A percentile compares a stretch with the other conserved stretches of the same genome.
Conservation (phyloP, 352 stramenopile species). For the Thraustochytrium striatum region DNA sequence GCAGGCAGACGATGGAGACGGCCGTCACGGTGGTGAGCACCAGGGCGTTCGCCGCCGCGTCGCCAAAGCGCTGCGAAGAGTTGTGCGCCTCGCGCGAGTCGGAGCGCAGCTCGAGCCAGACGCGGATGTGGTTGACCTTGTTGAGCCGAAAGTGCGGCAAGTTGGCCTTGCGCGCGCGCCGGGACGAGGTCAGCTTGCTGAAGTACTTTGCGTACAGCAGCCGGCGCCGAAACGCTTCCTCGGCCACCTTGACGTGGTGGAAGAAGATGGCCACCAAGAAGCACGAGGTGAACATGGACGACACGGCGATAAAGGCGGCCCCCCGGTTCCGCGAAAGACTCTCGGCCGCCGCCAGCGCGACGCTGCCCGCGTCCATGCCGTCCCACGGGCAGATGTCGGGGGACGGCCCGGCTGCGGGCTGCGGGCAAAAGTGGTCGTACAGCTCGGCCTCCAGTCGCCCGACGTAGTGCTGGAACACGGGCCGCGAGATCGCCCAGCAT, state of each 20-base stretch:
- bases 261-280: conserved; percentile 26
- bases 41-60: conserved; percentile 42
- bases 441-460: too few species aligned
- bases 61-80: conserved; percentile 8
- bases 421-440: neutral
- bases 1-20: conserved; percentile 16
- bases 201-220: conserved; percentile 49
- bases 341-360: neutral
- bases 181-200: conserved; percentile 41
- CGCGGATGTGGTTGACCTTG: conserved; percentile 32
- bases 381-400: neutral
- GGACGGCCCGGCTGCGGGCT: too few species aligned
- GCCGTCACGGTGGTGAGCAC: conserved; percentile 16
- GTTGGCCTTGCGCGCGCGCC: conserved; percentile 15
- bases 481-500: conserved; percentile 17
- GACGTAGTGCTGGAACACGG: neutral
- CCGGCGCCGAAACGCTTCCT: conserved; percentile 23
- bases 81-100: conserved; percentile 31
- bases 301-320: conserved; percentile 10
- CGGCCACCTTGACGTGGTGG: conserved; percentile 17
- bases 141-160: conserved; percentile 46
- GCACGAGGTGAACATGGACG: neutral
- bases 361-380: neutral
- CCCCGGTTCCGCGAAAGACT: neutral
- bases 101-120: conserved; percentile 42